Base-by-base conservation (phyloP, 108 stramenopile species). In the Aurantiochytrium sp. region DNA sequence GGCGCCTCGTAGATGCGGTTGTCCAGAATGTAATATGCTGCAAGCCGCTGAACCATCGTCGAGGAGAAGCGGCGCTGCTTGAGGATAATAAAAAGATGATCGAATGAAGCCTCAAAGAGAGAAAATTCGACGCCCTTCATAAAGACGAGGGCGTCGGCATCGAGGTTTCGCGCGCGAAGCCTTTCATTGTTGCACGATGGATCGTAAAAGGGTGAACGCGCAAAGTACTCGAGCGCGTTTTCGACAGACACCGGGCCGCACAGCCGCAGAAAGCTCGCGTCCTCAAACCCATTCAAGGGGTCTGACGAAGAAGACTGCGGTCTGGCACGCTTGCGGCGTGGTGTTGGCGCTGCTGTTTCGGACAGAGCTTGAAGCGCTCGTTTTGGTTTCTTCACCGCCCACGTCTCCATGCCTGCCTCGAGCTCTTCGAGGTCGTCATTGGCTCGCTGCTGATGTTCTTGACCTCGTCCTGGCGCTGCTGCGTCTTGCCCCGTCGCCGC, bases 101-200 rank as follows among this genome's bases (percentile, higher is more conserved):
- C n/a, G 76, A 21, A 83, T 16, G 45, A 28, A 53, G 76, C 2
- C 76, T 83, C 76, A 35, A 0, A 83, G 6, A 83, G 49, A 12
- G 12, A 25, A 4, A 53, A 83, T 4, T 83, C 76, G 51, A 83
- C 49, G 19, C 76, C 76, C 51, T 53, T 47, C 18, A 92, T 91
- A 47, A 87, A 90, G 16, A 47, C 14, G 45, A 92, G 76, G 5
- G 88, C 91, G 45, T 88, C 91, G 19, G 51, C 88, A 89, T 89
- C 91, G n/a, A 92, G 90, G 4, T 90, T 88, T 45, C 16, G n/a
- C n/a, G 76, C 76, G n/a, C 76, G 76, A 14, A 47, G 49, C 19
- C 6, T 53, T 18, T 83, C 76, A 16, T 83, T 47, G 28, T 53
- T 53, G 25, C 51, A 53, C 19, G 18, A 28, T 23, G 51, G 51